phyloP scores from a whole-genome alignment of 1,139 yeast genomes.

The Suhomyces coccinellae region DNA sequence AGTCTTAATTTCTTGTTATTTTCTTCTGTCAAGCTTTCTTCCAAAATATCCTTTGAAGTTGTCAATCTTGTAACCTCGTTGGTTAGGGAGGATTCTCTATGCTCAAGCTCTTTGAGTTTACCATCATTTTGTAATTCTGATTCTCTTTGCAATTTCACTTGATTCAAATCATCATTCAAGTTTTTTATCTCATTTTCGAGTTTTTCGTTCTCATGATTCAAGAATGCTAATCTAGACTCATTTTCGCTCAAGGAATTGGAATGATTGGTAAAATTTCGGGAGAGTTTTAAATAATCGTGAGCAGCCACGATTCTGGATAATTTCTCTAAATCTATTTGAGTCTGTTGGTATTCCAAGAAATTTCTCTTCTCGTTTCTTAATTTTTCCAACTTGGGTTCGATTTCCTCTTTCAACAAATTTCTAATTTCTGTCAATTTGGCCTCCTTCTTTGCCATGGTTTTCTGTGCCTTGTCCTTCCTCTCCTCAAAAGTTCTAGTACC shows the following conservation, averaged over 20 bases:
- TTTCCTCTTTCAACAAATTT: slow-evolving; percentile 74
- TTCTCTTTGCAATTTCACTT: slow-evolving; percentile 56
- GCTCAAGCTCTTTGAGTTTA: slow-evolving; percentile 60
- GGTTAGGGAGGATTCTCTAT: slow-evolving; percentile 53
- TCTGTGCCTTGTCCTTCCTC: slow-evolving; percentile 86
- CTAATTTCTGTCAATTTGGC: slow-evolving; percentile 78
- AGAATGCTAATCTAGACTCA: slow-evolving; percentile 34
- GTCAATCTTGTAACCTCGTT: slow-evolving; percentile 69
- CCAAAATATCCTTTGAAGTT: slow-evolving; percentile 60
- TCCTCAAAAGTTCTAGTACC: slow-evolving; percentile 97
- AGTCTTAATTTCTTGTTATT: slow-evolving; percentile 17
- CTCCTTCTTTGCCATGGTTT: slow-evolving; percentile 90
- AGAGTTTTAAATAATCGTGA: slow-evolving; percentile 59
- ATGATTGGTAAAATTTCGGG: slow-evolving; percentile 42
- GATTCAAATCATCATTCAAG: slow-evolving; percentile 61
- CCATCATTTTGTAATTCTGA: slow-evolving; percentile 65
- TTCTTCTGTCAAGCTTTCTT: slow-evolving; percentile 57
- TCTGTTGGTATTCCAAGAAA: slow-evolving; percentile 83
- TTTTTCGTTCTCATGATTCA: slow-evolving; percentile 42
- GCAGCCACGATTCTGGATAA: slow-evolving; percentile 74
- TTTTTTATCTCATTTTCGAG: slow-evolving; percentile 56
- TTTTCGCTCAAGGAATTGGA: slow-evolving; percentile 39
- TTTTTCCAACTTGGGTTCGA: slow-evolving; percentile 87
- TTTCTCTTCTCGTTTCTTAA: slow-evolving; percentile 78
- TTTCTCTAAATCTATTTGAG: slow-evolving; percentile 78